Evolutionary conservation across 2,329 filamentous ascomycete genomes (phyloP), one percentile per base, ranked within the genome.

Genomic region (Talaromyces pinophilus): DNA sequence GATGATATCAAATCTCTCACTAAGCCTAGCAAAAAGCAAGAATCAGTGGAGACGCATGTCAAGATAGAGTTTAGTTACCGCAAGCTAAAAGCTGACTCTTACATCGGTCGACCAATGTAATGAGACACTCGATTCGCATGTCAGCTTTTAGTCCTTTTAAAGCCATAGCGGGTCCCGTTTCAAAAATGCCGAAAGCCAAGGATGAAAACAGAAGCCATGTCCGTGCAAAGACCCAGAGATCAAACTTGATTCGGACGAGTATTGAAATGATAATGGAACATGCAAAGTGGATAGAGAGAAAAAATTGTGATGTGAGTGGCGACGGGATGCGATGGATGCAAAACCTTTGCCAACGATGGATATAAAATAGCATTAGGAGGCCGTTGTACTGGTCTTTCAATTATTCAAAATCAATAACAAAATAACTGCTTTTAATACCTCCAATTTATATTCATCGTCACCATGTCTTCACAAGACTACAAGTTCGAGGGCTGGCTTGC

Each of bases 401-500:
- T 30, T 15, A 13, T 17, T 2, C 38, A 19, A 46, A 7, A 3
- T 50, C 3, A 17, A 62, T 30, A 19, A 62, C 22, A 5, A 62
- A 0, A 5, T 1, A 8, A 52, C 25, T 10, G 28, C 19, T 7
- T 3, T 17, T 10, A 22, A 22, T 8, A 19, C 11, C n/a, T 0
- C 13, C n/a, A 33, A 7, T 25, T 3, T 13, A 57, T n/a, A 54
- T 17, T 30, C n/a, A 1, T 33, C 11, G 6, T 25, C 62, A 64
- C 5, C 50, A 64, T 64, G 62, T 46, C 15, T 46, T 33, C 60
- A 13, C 60, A 62, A 61, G 59, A 62, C 19, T 66, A 66, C 48
- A 66, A 66, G 38, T 62, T 66, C 48, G 44, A 66, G 19, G 59
- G 64, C 19, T 66, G 64, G 64, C 19, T 66, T 10, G 64, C 22